A percentile compares a stretch with the other conserved stretches of the same genome.
These are phyloP conservation scores for Ustilago crameri DNA, from an alignment of 1,284 basidiomycete species.

Conservation along the genomic window DNA sequence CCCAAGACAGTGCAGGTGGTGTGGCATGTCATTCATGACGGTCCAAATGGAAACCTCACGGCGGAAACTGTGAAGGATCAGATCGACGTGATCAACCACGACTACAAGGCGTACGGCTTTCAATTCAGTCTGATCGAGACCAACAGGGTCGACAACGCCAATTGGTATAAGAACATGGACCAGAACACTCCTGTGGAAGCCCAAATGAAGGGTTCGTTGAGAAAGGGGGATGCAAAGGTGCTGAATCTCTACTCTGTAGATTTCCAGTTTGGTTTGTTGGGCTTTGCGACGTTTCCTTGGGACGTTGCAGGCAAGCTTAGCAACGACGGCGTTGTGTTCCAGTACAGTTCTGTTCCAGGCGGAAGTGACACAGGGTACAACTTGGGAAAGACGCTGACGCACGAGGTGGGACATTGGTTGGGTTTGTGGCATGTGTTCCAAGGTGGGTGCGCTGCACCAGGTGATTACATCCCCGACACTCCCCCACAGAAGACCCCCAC, in stretches of 20 bases:
- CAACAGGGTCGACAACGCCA: constrained; percentile 69
- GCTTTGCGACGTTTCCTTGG: constrained; percentile 72
- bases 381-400: constrained; percentile 73
- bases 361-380: constrained; percentile 72
- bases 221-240: constrained; percentile 70
- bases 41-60: constrained; percentile 28
- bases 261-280: constrained; percentile 40
- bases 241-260: constrained; percentile 73
- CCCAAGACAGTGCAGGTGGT: constrained; percentile 36
- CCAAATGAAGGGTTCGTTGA: constrained; percentile 72
- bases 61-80: constrained; percentile 58
- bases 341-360: constrained; percentile 70
- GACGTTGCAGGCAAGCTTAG: constrained; percentile 8
- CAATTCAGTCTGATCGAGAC: constrained; percentile 71
- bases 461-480: constrained; percentile 73
- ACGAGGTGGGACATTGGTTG: constrained; percentile 71
- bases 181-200: constrained; percentile 70
- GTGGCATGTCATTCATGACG: constrained; percentile 50
- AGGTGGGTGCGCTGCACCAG: constrained; percentile 72
- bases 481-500: constrained; percentile 63
- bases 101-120: constrained; percentile 71
- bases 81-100: constrained; percentile 73
- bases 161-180: constrained; percentile 72
- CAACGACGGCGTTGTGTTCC: constrained; percentile 40
- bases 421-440: constrained; percentile 76